Evolutionary conservation across 306 rosid species (phyloP), one percentile per base, ranked within the genome.

Genomic region (Senna siamea): DNA sequence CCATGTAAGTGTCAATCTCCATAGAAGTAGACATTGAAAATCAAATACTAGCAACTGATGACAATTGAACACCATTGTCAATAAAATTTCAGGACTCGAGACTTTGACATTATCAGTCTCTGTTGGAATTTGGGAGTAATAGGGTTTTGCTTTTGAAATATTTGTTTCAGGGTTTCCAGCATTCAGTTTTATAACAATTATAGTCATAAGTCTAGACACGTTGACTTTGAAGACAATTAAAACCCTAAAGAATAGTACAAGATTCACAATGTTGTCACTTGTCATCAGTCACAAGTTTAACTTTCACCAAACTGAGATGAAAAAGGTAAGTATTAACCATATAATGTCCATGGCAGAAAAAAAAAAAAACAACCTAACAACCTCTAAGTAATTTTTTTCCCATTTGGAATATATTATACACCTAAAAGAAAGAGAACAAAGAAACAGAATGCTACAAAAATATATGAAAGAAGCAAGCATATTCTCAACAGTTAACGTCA

Each of bases 11-110:
- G 66, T 73, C 43, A 60, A 11, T 47, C 41, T 69, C 28, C 47
- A 52, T 34, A 71, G 50, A 79, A 52, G 57, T 40, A 32, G 22
- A 7, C 64, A 69, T 47, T 55, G 70, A 72, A 79, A 59, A 79
- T 58, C 67, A 79, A 69, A 63, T 40, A 56, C 64, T 46, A 34
- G 69, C 58, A 76, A 70, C 22, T 5, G 13, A 40, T 28, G 53
- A 30, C 48, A 30, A 46, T 70, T 17, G 34, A 74, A 23, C 53
- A 14, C 9, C 7, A 17, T 10, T 55, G 63, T 38, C 66, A 70
- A 40, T 26, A 28, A 52, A 65, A 73, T 63, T 55, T 56, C 23
- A 30, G 9, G 9, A 32, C 30, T 48, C 61, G 30, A 15, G 62
- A 69, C 30, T 11, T 14, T 30, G 15, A 54, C 50, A 55, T 70